Percentiles rank a stretch among this genome's conserved stretches.
Conservation (phyloP, 306 rosid genomes). For the Gastrolobium villosum region DNA sequence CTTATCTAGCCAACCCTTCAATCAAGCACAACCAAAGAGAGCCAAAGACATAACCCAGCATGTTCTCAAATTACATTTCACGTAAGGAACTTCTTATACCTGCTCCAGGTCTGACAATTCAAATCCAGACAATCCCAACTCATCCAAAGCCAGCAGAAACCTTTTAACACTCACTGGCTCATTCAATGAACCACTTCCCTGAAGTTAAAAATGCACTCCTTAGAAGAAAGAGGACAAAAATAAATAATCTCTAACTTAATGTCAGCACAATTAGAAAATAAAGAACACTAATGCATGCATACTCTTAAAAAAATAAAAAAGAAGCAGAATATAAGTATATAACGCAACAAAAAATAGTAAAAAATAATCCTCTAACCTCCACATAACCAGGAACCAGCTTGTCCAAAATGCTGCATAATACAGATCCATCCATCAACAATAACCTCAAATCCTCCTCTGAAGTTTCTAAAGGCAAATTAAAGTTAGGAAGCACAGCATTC, state of each 20-base stretch:
- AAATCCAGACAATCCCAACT: constrained; percentile 84
- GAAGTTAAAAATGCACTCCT: constrained; percentile 45
- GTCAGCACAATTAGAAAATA: constrained; percentile 20
- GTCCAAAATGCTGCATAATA: constrained; percentile 79
- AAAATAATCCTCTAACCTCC: constrained; percentile 58
- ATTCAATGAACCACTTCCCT: constrained; percentile 64
- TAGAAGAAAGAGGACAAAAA: constrained; percentile 20
- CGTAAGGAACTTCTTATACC: constrained; percentile 62
- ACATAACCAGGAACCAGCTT: constrained; percentile 75
- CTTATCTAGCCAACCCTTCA: constrained; percentile 27
- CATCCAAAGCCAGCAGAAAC: constrained; percentile 82
- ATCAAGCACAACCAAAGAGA: constrained; percentile 37
- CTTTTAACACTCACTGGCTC: constrained; percentile 61
- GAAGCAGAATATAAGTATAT: constrained; percentile 22
- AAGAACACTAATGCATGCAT: constrained; percentile 4
- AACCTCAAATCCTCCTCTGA: constrained; percentile 81
- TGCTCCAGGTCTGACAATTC: constrained; percentile 78
- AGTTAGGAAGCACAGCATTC: constrained; percentile 75
- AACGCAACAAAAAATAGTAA: constrained; percentile 30
- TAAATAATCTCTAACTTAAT: constrained; percentile 22
- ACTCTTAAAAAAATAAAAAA: background rate
- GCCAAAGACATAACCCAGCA: constrained; percentile 24
- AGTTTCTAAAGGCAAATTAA: constrained; percentile 74
- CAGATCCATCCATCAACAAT: constrained; percentile 80
- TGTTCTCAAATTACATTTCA: constrained; percentile 37